Evolutionary conservation across 2,329 filamentous ascomycete species (phyloP).

Genomic region (Sordariomycetes sp.): DNA sequence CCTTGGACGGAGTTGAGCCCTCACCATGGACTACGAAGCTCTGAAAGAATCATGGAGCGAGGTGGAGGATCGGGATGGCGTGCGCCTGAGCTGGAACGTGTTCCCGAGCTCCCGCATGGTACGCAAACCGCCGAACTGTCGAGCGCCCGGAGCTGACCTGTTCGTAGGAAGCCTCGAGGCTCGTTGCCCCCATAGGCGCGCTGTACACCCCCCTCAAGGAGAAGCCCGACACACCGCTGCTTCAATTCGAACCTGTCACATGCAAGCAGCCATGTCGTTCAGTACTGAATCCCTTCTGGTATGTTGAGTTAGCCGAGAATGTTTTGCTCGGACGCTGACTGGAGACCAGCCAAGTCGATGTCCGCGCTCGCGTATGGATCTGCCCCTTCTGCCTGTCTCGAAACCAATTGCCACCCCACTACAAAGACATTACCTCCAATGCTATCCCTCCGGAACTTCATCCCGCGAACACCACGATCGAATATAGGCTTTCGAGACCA

Average conservation of each 20-base stretch:
- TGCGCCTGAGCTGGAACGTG: constrained; percentile 96
- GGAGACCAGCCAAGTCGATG: constrained; percentile 64
- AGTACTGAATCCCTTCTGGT: constrained; percentile 96
- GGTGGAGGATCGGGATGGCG: constrained; percentile 91
- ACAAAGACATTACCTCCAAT: constrained; percentile 81
- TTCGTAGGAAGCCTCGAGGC: constrained; percentile 74
- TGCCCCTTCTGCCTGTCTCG: constrained; percentile 81
- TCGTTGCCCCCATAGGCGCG: constrained; percentile 92
- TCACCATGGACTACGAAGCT: constrained; percentile 83
- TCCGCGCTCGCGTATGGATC: constrained; percentile 77
- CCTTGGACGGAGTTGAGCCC: too few relatives aligned
- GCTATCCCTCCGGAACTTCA: constrained; percentile 78
- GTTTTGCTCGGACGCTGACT: background rate
- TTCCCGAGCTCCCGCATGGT: constrained; percentile 98
- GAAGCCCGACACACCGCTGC: constrained; percentile 76
- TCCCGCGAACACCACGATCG: constrained; percentile 77
- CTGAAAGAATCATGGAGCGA: constrained; percentile 96
- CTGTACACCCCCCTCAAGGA: constrained; percentile 95
- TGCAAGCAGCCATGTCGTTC: constrained; percentile 96
- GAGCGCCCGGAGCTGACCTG: background rate
- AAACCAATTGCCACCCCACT: constrained; percentile 75
- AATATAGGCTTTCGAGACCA: constrained; percentile 72
- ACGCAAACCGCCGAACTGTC: constrained; percentile 13
- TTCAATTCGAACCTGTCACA: constrained; percentile 93
- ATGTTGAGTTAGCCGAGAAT: too few relatives aligned